Evolutionary conservation across 208 protist genomes (phyloP), one percentile per base, ranked within the genome.

Genomic region (Leishmania amazonensis): DNA sequence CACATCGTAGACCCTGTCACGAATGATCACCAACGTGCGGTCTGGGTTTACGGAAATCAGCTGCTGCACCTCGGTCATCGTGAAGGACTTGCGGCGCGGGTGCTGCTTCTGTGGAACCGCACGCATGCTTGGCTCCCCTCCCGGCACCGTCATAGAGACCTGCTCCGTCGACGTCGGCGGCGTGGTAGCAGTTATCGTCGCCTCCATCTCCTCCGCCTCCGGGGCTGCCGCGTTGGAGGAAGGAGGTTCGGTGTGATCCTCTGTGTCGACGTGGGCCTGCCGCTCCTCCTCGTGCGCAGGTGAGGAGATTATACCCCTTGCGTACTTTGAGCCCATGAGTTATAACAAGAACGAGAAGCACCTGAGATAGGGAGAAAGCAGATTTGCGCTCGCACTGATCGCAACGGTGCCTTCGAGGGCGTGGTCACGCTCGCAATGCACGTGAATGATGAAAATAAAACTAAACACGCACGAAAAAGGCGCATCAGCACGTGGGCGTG

Each of bases 1-100:
- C 42, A 98, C 84, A 73, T 98, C 89, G 78, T 97, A 98, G 4
- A 98, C 95, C 62, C 95, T 93, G 75, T 90, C 88, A 53, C 95
- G 73, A 6, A 97, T 91, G 35, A 96, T 58, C 19, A 89, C 79
- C 31, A 89, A 47, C 28, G 78, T 51, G n/a, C 79, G 86, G 17
- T 82, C 79, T 38, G 83, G 82, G 42, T 88, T 77, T n/a, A 70
- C 64, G 45, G 83, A 67, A 53, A 86, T 65, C 13, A 83, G 51
- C 35, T 58, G 45, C 47, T 86, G 62, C 53, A 86, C 77, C 28
- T 83, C 83, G 2, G 24, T 51, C 47, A 76, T 70, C 19, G 78
- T 86, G 67, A 83, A 86, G 6, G 47, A 51, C 54, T 80, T 86
- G 40, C 67, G 49, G 28, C 60, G 53, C 3, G 3, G 58, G 57